Conservation (phyloP, 2,329 filamentous ascomycete species). For the Cucurbitaria berberidis region DNA sequence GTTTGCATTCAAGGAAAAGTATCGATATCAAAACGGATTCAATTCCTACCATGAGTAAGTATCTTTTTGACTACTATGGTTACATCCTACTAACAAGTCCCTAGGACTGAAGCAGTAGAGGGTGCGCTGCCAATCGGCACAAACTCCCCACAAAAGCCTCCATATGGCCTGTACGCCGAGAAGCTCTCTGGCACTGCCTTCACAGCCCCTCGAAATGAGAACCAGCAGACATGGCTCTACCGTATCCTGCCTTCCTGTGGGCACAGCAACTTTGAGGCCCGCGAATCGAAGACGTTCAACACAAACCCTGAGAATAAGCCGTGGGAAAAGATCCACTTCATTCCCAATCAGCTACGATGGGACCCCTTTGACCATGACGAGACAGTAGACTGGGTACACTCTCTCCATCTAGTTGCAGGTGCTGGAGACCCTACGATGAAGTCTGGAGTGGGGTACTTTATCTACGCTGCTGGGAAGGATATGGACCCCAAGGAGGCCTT, state of each 20-base stretch:
- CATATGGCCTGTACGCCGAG: constrained; percentile 81
- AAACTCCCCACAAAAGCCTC: constrained; percentile 82
- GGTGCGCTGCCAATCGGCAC: constrained; percentile 75
- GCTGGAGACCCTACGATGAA: constrained; percentile 82
- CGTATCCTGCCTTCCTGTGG: constrained; percentile 64
- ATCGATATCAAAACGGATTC: constrained; percentile 81
- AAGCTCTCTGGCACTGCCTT: constrained; percentile 67
- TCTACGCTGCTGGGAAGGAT: constrained; percentile 78
- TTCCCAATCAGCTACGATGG: constrained; percentile 84
- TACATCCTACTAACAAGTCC: constrained; percentile 12
- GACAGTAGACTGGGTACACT: constrained; percentile 71
- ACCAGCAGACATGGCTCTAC: constrained; percentile 66
- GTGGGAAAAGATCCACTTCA: constrained; percentile 69
- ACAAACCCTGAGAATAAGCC: constrained; percentile 58
- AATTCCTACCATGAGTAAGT: constrained; percentile 76
- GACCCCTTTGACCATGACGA: constrained; percentile 76
- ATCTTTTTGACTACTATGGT: neutral
- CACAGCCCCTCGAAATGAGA: constrained; percentile 62
- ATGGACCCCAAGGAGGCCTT: constrained; percentile 79
- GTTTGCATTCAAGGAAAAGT: constrained; percentile 69
- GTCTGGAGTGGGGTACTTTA: constrained; percentile 77
- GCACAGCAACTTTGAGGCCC: constrained; percentile 61
- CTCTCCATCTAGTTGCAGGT: constrained; percentile 75
- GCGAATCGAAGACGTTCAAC: constrained; percentile 57
- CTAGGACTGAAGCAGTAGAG: constrained; percentile 75